Conservation (phyloP, 1,139 yeast species). For the Hansenula anomala region DNA sequence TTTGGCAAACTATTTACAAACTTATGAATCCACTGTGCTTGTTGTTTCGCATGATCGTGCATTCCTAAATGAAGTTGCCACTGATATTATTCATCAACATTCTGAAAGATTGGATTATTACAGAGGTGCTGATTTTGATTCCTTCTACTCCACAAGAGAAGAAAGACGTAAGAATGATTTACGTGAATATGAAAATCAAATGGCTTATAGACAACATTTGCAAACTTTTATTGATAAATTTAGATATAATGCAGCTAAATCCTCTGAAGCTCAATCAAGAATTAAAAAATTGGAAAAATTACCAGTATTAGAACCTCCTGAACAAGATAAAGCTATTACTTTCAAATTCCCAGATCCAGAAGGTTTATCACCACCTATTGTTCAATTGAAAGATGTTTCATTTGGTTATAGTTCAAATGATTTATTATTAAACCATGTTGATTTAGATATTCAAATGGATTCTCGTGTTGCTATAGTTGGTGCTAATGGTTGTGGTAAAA, state of each 20-base stretch:
- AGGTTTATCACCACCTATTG: slow-evolving; percentile 85
- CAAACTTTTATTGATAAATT: slow-evolving; percentile 94
- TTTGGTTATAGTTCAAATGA: slow-evolving; percentile 76
- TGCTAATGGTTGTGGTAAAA: slow-evolving; percentile 99
- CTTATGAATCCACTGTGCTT: slow-evolving; percentile 86
- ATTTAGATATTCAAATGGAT: slow-evolving; percentile 86
- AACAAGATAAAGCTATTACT: slow-evolving; percentile 78
- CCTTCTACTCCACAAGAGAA: slow-evolving; percentile 89
- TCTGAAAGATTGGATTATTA: slow-evolving; percentile 95
- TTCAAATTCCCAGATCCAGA: slow-evolving; percentile 97
- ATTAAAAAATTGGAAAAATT: slow-evolving; percentile 92
- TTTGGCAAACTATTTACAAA: slow-evolving; percentile 81
- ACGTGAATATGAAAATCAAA: slow-evolving; percentile 94
- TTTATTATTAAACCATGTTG: slow-evolving; percentile 66
- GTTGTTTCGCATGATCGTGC: slow-evolving; percentile 98
- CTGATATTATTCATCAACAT: slow-evolving; percentile 96
- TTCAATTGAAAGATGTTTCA: slow-evolving; percentile 80
- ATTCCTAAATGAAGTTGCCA: slow-evolving; percentile 94
- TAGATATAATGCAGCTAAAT: slow-evolving; percentile 95
- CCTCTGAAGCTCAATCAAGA: slow-evolving; percentile 96
- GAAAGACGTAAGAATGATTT: slow-evolving; percentile 91
- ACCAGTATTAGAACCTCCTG: slow-evolving; percentile 91
- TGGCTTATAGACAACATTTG: slow-evolving; percentile 91
- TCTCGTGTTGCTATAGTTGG: slow-evolving; percentile 96
- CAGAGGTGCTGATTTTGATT: slow-evolving; percentile 90